A percentile compares a stretch with the other conserved stretches of the same genome.
These are phyloP conservation scores for Podaxis sp. DNA, from an alignment of 768 basidiomycete species.

Conservation along the genomic window DNA sequence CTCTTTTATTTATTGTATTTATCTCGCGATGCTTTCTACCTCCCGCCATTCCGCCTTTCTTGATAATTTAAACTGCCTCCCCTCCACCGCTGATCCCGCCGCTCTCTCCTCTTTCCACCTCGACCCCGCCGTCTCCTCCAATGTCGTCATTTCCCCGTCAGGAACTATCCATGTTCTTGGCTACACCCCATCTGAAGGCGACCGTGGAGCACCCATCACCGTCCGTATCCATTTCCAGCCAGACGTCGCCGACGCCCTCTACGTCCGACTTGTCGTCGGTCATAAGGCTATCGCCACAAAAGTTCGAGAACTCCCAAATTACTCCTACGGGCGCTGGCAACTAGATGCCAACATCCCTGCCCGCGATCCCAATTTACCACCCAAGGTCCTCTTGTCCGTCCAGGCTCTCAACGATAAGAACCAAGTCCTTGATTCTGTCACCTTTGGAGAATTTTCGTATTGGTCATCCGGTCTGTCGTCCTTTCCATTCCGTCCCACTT, in stretches of 20 bases:
- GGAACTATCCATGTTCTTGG: slow-evolving; percentile 65
- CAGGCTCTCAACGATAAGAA: slow-evolving; percentile 60
- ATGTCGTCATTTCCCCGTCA: slow-evolving; percentile 43
- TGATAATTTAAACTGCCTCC: neutral
- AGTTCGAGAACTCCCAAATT: slow-evolving; percentile 52
- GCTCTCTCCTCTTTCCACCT: slow-evolving; percentile 14
- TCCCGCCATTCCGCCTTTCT: slow-evolving; percentile 15
- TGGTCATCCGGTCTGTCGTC: slow-evolving; percentile 41
- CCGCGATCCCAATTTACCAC: slow-evolving; percentile 42
- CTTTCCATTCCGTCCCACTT: slow-evolving; percentile 16
- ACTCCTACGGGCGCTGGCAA: slow-evolving; percentile 57
- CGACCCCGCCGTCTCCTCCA: slow-evolving; percentile 16
- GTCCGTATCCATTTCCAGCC: slow-evolving; percentile 62
- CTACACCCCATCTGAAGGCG: slow-evolving; percentile 66
- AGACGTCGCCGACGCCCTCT: slow-evolving; percentile 49
- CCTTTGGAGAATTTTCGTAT: slow-evolving; percentile 74
- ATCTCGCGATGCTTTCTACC: slow-evolving; percentile 13
- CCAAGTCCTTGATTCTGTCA: slow-evolving; percentile 58
- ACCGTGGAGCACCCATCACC: slow-evolving; percentile 59
- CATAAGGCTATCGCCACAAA: slow-evolving; percentile 65
- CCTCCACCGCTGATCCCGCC: slow-evolving; percentile 8
- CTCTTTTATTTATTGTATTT: neutral
- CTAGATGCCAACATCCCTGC: slow-evolving; percentile 63
- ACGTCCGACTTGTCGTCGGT: slow-evolving; percentile 75
- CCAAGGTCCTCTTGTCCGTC: slow-evolving; percentile 56